A percentile compares a stretch with the other conserved stretches of the same genome.
Conservation (phyloP, 2,329 filamentous ascomycete species). For the Zalaria obscura region DNA sequence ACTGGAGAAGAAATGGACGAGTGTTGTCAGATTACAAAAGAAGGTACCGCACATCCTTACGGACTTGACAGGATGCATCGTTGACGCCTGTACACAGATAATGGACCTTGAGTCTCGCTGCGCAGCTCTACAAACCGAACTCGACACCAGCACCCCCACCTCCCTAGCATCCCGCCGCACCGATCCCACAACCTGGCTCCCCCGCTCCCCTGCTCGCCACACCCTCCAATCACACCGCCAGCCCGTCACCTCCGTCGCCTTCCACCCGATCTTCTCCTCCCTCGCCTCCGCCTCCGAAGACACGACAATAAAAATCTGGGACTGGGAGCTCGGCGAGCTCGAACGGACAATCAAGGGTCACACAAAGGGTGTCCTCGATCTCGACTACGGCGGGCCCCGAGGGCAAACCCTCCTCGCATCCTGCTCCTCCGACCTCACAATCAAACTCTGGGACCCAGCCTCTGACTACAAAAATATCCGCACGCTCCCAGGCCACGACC, state of each 20-base stretch:
- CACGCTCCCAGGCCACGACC: conserved; percentile 81
- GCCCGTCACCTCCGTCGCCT: conserved; percentile 75
- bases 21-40: conserved; percentile 85
- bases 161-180: conserved; percentile 68
- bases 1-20: conserved; percentile 97
- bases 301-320: conserved; percentile 91
- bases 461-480: conserved; percentile 93
- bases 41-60: conserved; percentile 44
- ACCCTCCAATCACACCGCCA: conserved; percentile 70
- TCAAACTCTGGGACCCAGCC: conserved; percentile 86
- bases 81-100: conserved; percentile 41
- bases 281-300: conserved; percentile 86
- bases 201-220: conserved; percentile 67
- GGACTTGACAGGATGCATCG: conserved; percentile 3
- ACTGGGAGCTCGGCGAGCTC: conserved; percentile 85
- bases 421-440: conserved; percentile 79
- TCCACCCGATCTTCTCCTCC: conserved; percentile 83
- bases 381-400: conserved; percentile 79
- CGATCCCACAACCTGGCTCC: conserved; percentile 77
- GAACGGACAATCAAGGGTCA: conserved; percentile 87
- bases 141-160: conserved; percentile 69
- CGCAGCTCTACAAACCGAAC: conserved; percentile 59
- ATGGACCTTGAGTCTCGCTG: conserved; percentile 80
- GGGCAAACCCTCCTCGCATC: conserved; percentile 68
- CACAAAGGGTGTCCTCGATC: conserved; percentile 73